Percentiles rank a stretch among this genome's conserved stretches.
Evolutionary conservation across 2,329 filamentous ascomycete genomes (phyloP).

Genomic region (Fusarium tanahbumbuense): DNA sequence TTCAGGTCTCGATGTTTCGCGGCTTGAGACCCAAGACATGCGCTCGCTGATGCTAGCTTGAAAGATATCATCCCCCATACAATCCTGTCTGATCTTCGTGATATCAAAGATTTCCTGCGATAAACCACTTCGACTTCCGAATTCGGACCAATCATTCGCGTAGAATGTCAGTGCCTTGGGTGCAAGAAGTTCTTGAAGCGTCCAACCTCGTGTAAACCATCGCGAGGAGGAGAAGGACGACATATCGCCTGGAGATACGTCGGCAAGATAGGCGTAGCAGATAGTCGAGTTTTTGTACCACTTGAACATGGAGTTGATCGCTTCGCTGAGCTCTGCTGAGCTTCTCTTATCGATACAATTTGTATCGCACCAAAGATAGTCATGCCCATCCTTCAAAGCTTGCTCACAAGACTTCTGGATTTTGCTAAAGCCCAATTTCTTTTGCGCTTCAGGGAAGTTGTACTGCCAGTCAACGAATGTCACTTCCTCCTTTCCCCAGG

Average conservation of each 20-base stretch:
- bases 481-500: not conserved
- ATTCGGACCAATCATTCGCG: too few relatives aligned
- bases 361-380: not conserved
- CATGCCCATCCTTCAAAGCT: not conserved
- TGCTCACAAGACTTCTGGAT: too few relatives aligned
- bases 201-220: not conserved
- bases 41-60: not conserved
- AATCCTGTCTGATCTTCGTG: too few relatives aligned
- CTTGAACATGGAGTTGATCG: not conserved
- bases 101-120: not conserved
- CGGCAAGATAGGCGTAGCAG: not conserved
- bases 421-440: too few relatives aligned
- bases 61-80: not conserved
- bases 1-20: not conserved
- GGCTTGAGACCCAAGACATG: not conserved
- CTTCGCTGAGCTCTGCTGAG: not conserved
- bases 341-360: not conserved
- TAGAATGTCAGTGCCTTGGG: not conserved
- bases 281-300: not conserved
- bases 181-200: not conserved
- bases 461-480: not conserved
- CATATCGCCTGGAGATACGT: rapidly evolving
- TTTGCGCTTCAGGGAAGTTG: too few relatives aligned
- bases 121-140: not conserved
- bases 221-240: not conserved